Base-by-base conservation (phyloP, 495 filamentous ascomycete genomes). In the Xylaria cubensis region DNA sequence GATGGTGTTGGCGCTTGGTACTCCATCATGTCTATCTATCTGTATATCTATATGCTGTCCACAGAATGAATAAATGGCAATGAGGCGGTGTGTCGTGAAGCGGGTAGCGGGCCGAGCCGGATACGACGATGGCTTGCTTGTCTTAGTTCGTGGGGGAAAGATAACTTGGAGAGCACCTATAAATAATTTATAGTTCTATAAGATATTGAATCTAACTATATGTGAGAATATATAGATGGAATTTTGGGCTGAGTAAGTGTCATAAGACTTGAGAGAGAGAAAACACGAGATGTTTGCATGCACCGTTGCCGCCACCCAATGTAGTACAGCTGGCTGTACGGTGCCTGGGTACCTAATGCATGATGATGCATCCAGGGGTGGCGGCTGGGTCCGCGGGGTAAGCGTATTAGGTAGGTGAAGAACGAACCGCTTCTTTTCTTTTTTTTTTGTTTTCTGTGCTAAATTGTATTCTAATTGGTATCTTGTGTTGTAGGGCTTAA, bases 301-400 rank as follows among this genome's bases (percentile, higher is more conserved):
- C 53, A 65, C 42, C 42, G 26, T 51, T 66, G 64, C 44, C 29
- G 46, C 17, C 64, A 24, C 64, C 64, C 46, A 32, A 50, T 19
- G 62, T 64, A 21, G 62, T 64, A 21, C 64, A 61, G 32, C 32
- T 59, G 12, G 8, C 19, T 15, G 53, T 56, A 24, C 0, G 53
- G 10, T 44, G 39, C n/a, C 41, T 10, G 21, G 17, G 63, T 26
- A 21, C 21, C 41, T 46, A 26, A 66, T 66, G 64, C 64, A 66
- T 66, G 64, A 46, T 29, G 44, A 46, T 29, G 44, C 41, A 53
- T 24, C 46, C 46, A 24, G 46, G 64, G 44, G 44, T 66, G 64
- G 46, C 21, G 34, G 58, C 64, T 51, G 46, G 64, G 63, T 15
- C 41, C 67, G 59, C 36, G 51, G 59, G 56, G 83, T 61, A 61